Conservation (phyloP, 345 rosid genomes). For the Syzygium grande region DNA sequence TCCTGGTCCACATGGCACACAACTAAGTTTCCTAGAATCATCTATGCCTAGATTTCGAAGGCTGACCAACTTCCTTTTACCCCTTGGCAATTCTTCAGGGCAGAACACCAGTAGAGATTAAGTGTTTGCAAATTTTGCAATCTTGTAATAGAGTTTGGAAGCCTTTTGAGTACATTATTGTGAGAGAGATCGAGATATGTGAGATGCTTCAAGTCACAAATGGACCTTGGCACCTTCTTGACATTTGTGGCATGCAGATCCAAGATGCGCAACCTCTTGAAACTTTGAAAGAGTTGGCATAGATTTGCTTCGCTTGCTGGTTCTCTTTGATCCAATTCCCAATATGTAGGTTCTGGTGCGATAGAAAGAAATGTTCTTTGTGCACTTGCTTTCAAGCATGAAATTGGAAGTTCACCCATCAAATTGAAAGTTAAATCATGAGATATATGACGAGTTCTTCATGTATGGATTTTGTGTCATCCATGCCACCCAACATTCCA, state of each 20-base stretch:
- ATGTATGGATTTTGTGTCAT: background rate
- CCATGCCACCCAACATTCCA: slow-evolving; percentile 1
- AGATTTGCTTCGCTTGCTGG: background rate
- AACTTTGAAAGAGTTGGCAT: background rate
- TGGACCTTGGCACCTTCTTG: background rate
- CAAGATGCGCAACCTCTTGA: background rate
- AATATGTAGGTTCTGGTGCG: background rate
- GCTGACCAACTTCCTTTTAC: background rate
- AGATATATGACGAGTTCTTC: slow-evolving; percentile 8
- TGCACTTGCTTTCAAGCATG: background rate
- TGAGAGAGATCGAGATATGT: background rate
- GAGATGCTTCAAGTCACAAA: background rate
- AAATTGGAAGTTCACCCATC: background rate
- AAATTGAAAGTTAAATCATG: background rate
- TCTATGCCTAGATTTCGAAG: background rate
- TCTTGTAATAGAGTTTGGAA: background rate
- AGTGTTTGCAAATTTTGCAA: background rate
- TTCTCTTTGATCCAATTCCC: background rate
- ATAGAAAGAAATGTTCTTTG: background rate
- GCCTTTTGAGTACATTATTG: background rate
- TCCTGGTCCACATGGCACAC: background rate
- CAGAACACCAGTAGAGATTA: background rate
- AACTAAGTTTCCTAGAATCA: background rate
- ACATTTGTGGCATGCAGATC: background rate
- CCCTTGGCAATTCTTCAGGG: background rate